Evolutionary conservation across 2,329 filamentous ascomycete genomes (phyloP).

Genomic region (Phialophora macrospora): DNA sequence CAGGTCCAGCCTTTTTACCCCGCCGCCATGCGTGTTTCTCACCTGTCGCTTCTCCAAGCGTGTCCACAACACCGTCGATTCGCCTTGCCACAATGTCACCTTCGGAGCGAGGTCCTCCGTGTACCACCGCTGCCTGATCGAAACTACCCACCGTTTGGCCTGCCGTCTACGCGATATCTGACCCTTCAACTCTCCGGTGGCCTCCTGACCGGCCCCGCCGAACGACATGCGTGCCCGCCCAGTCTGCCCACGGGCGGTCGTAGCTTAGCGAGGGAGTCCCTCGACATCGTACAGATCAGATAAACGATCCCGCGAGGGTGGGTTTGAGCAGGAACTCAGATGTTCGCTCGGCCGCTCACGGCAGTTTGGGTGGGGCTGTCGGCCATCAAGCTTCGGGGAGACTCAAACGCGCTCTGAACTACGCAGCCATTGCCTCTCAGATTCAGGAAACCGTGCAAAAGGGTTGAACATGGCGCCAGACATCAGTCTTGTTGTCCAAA

Average conservation of each 20-base stretch:
- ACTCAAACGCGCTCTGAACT: no score
- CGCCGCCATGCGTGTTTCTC: slow-evolving; percentile 10
- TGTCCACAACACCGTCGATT: background rate
- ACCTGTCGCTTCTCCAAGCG: slow-evolving; percentile 10
- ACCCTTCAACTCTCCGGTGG: no score
- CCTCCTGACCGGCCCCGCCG: no score
- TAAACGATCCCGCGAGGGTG: background rate
- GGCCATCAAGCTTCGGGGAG: no score
- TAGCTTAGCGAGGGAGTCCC: background rate
- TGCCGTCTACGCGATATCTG: no score
- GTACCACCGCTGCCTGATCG: slow-evolving; percentile 6
- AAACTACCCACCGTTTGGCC: slow-evolving; percentile 11
- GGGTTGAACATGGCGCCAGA: background rate
- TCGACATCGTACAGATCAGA: background rate
- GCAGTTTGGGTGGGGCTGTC: background rate
- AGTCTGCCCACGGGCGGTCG: no score
- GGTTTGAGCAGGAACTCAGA: background rate
- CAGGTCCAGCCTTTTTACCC: slow-evolving; percentile 10
- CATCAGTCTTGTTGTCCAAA: slow-evolving; percentile 20
- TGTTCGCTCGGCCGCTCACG: background rate
- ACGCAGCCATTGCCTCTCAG: background rate
- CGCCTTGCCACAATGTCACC: slow-evolving; percentile 11
- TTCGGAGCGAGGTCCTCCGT: slow-evolving; percentile 17
- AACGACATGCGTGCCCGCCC: no score
- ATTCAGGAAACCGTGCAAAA: background rate